phyloP scores from a whole-genome alignment of 2,329 filamentous ascomycete species.

The Mycosphaerella sp. region DNA sequence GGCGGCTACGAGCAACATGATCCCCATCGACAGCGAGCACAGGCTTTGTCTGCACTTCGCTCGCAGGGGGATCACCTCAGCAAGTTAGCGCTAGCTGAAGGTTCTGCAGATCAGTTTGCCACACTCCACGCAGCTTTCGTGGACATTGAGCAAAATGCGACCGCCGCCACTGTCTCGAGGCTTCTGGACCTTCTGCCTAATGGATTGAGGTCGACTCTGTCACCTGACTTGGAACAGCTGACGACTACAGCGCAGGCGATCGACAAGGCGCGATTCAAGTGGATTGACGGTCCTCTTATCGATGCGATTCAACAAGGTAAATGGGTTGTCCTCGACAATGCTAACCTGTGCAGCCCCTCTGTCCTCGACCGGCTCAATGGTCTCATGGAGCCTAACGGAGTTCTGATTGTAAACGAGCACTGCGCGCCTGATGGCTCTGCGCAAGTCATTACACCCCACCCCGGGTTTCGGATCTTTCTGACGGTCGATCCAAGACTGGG shows the following conservation, averaged over 20 bases:
- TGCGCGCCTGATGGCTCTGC: slow-evolving; percentile 75
- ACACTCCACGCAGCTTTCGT: slow-evolving; percentile 9
- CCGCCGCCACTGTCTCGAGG: background rate
- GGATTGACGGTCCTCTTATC: slow-evolving; percentile 89
- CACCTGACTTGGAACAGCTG: slow-evolving; percentile 12
- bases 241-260: slow-evolving; percentile 38
- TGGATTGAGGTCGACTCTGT: slow-evolving; percentile 4
- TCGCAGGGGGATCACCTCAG: slow-evolving; percentile 7
- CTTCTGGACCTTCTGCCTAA: slow-evolving; percentile 11
- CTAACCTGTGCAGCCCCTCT: slow-evolving; percentile 91
- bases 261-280: slow-evolving; percentile 80
- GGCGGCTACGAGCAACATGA: slow-evolving; percentile 96
- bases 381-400: slow-evolving; percentile 81
- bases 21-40: slow-evolving; percentile 50
- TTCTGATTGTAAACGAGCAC: slow-evolving; percentile 88
- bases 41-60: slow-evolving; percentile 20
- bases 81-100: slow-evolving; percentile 17
- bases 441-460: slow-evolving; percentile 72
- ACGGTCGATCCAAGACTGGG: slow-evolving; percentile 90
- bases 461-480: slow-evolving; percentile 84
- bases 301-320: slow-evolving; percentile 78
- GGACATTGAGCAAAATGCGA: slow-evolving; percentile 2
- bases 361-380: slow-evolving; percentile 94
- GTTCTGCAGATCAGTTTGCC: slow-evolving; percentile 2
- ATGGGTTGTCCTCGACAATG: slow-evolving; percentile 95